Base-by-base conservation (phyloP, 768 basidiomycete genomes). In the Amyloporia xantha region DNA sequence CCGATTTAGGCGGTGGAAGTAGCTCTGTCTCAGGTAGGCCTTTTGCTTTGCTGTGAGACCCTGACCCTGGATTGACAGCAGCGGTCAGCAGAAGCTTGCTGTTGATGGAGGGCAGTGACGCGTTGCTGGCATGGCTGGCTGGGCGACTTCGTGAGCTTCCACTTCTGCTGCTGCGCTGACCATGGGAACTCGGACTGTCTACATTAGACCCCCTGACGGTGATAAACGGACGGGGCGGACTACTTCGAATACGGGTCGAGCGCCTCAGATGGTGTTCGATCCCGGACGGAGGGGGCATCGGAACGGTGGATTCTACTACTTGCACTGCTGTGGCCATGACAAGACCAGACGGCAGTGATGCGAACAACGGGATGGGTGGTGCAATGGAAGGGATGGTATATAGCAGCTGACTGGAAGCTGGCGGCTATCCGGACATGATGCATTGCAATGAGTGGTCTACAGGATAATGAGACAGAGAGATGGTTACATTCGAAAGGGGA, bases 401-500 rank as follows among this genome's bases (percentile, higher is more conserved):
- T 13, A 24, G 28, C 30, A 45, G 20, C 30, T 47, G 48, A 13
- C 15, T 12, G 17, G 48, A n/a, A n/a, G 19, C 19, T 41, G 41
- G 48, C 28, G 41, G 21, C 35, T 12, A 36, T 42, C 41, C 43
- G 36, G 39, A 49, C 19, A 28, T n/a, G 26, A 41, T 37, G 24
- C 35, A 41, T 28, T 28, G 47, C 26, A 26, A n/a, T 49, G 48
- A 49, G 48, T 24, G 41, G 15, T 27, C 35, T 42, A 43, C 21
- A 24, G 19, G 41, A 23, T 12, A 25, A 25, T 19, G 27, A 44
- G 35, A 25, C 3, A 20, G 25, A 24, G 42, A 50, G 40, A 50
- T 40, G 49, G 44, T 44, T 44, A 50, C 49, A 44, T 50, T 50
- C n/a, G 33, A 19, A 7, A 20, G 37, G 36, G 30, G 21, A 25